phyloP scores from a whole-genome alignment of 306 rosid genomes.

The Sicyos baderoa region DNA sequence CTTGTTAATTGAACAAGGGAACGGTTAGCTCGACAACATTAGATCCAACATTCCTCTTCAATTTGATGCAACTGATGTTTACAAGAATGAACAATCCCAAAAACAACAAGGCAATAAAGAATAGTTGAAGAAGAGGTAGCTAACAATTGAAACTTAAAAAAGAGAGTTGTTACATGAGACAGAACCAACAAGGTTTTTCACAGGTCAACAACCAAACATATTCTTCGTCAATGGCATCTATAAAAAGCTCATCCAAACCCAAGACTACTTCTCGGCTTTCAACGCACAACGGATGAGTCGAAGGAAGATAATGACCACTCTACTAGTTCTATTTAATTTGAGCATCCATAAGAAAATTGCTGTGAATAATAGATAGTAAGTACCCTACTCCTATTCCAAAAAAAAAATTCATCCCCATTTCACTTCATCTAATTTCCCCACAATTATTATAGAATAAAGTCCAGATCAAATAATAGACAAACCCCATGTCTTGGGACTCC shows the following conservation, averaged over 20 bases:
- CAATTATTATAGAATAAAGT: neutral
- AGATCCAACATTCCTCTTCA: neutral
- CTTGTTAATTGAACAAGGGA: neutral
- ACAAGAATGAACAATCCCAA: neutral
- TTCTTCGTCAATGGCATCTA: slow-evolving; percentile 6
- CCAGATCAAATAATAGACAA: neutral
- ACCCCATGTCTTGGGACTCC: neutral
- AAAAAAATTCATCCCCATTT: neutral
- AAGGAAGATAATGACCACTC: neutral
- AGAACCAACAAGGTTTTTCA: neutral
- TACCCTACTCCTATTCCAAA: neutral
- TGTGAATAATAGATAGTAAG: neutral
- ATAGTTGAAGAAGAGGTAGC: too few species aligned
- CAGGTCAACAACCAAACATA: neutral
- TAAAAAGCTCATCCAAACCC: neutral
- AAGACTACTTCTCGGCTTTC: neutral
- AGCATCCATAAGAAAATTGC: neutral
- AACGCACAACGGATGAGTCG: neutral
- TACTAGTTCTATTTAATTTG: neutral
- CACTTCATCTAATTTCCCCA: neutral
- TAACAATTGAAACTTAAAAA: neutral
- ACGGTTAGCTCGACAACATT: neutral
- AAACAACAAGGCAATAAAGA: neutral
- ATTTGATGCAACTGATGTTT: neutral
- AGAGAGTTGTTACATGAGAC: neutral